phyloP scores from a whole-genome alignment of 768 basidiomycete genomes.

The Hericium alpestre region DNA sequence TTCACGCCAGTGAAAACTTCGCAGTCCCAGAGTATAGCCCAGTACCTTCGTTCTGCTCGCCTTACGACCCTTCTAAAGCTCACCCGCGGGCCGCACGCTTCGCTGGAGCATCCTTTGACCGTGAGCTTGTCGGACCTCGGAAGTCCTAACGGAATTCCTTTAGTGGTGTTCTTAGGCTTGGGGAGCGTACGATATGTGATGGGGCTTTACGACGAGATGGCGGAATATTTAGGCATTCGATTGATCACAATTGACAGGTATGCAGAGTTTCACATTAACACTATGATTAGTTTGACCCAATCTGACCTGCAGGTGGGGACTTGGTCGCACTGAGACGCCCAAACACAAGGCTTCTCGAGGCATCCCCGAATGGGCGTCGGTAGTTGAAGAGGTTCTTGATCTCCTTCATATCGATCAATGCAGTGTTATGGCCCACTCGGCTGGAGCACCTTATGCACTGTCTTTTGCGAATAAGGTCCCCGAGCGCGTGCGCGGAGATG shows the following conservation, averaged over 20 bases:
- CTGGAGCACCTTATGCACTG: slow-evolving; percentile 89
- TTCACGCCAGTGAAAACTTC: slow-evolving; percentile 33
- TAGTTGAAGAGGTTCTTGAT: slow-evolving; percentile 87
- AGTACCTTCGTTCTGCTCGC: slow-evolving; percentile 78
- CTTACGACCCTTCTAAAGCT: slow-evolving; percentile 76
- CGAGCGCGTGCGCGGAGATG: slow-evolving; percentile 67
- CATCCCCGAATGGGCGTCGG: slow-evolving; percentile 81
- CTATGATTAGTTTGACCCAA: background rate
- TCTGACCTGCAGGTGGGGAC: slow-evolving; percentile 60
- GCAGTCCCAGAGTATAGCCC: slow-evolving; percentile 65
- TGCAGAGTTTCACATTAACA: slow-evolving; percentile 12
- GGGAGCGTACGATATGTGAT: slow-evolving; percentile 93
- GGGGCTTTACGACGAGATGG: slow-evolving; percentile 95
- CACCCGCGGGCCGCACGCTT: slow-evolving; percentile 71
- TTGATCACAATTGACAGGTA: slow-evolving; percentile 92
- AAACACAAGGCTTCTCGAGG: slow-evolving; percentile 61
- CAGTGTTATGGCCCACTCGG: slow-evolving; percentile 90
- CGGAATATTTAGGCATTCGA: slow-evolving; percentile 72
- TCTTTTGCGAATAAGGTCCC: slow-evolving; percentile 73
- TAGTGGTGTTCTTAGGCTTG: slow-evolving; percentile 86
- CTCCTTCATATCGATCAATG: slow-evolving; percentile 66
- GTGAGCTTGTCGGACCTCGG: slow-evolving; percentile 95
- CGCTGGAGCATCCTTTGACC: slow-evolving; percentile 59
- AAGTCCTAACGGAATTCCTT: slow-evolving; percentile 70
- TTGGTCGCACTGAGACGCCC: slow-evolving; percentile 72